These are phyloP conservation scores for Xylaria curta DNA, from an alignment of 495 filamentous ascomycete genomes.

Conservation along the genomic window DNA sequence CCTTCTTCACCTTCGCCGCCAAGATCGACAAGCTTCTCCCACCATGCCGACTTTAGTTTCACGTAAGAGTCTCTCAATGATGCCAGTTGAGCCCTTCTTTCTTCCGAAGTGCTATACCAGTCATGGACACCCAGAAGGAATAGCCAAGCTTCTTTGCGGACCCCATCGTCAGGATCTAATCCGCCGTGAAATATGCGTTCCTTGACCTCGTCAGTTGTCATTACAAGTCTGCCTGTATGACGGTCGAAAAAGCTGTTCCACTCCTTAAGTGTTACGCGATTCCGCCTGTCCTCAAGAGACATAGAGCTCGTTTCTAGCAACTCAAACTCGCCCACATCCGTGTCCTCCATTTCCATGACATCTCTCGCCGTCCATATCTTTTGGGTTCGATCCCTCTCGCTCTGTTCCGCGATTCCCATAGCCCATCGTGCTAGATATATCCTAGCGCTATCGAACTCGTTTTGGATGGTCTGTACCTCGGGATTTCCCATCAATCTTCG, in stretches of 20 bases:
- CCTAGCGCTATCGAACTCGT: slow-evolving; percentile 95
- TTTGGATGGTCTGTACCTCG: slow-evolving; percentile 91
- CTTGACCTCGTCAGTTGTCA: slow-evolving; percentile 91
- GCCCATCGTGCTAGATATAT: slow-evolving; percentile 96
- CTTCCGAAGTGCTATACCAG: slow-evolving; percentile 85
- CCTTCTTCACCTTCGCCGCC: slow-evolving; percentile 75
- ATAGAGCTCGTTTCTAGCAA: slow-evolving; percentile 83
- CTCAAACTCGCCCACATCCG: slow-evolving; percentile 93
- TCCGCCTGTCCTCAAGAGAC: slow-evolving; percentile 74
- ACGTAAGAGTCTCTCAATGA: slow-evolving; percentile 93
- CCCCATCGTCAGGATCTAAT: slow-evolving; percentile 84
- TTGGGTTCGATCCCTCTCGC: slow-evolving; percentile 81
- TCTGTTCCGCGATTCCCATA: slow-evolving; percentile 97
- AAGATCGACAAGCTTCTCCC: slow-evolving; percentile 88
- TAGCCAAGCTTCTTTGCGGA: slow-evolving; percentile 94
- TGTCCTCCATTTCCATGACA: slow-evolving; percentile 91
- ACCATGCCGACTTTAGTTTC: slow-evolving; percentile 92
- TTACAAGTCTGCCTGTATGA: slow-evolving; percentile 70
- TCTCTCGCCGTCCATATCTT: slow-evolving; percentile 93
- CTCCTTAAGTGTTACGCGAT: slow-evolving; percentile 78
- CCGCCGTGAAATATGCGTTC: slow-evolving; percentile 96
- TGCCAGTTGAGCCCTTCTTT: slow-evolving; percentile 78
- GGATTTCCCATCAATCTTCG: slow-evolving; percentile 85
- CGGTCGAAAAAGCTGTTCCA: slow-evolving; percentile 88
- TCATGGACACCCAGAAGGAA: slow-evolving; percentile 90